phyloP scores from a whole-genome alignment of 1,284 basidiomycete genomes.

The Exsudoporus floridanus region DNA sequence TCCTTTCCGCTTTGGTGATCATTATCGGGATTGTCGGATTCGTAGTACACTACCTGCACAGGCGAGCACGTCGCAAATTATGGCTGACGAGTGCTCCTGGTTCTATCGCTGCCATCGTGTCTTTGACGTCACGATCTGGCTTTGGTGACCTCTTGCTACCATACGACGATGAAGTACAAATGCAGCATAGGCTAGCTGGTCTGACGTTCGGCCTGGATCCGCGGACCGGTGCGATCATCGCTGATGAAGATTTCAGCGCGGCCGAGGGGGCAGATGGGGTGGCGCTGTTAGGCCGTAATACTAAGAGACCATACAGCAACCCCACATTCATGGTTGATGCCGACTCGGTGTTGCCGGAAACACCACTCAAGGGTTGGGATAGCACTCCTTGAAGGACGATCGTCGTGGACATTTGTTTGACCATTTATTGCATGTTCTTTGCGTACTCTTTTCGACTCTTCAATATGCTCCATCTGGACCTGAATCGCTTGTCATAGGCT shows the following conservation, averaged over 20 bases:
- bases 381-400: background rate
- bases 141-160: slow-evolving; percentile 62
- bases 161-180: slow-evolving; percentile 47
- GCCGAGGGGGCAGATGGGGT: slow-evolving; percentile 12
- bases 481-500: background rate
- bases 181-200: slow-evolving; percentile 50
- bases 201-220: slow-evolving; percentile 57
- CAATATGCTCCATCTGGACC: too few relatives aligned
- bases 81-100: slow-evolving; percentile 57
- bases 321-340: slow-evolving; percentile 7
- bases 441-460: background rate
- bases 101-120: slow-evolving; percentile 54
- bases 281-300: slow-evolving; percentile 14
- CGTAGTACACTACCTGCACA: slow-evolving; percentile 47
- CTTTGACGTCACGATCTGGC: slow-evolving; percentile 59
- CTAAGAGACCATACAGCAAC: slow-evolving; percentile 4
- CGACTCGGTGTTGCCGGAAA: background rate
- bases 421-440: background rate
- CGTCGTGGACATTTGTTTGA: background rate
- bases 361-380: slow-evolving; percentile 2
- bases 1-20: slow-evolving; percentile 49
- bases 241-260: slow-evolving; percentile 33
- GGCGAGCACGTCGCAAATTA: slow-evolving; percentile 47
- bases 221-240: slow-evolving; percentile 61
- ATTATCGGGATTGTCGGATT: slow-evolving; percentile 46